Base-by-base conservation (phyloP, 2,329 filamentous ascomycete species). In the Pseudogymnoascus sp. region DNA sequence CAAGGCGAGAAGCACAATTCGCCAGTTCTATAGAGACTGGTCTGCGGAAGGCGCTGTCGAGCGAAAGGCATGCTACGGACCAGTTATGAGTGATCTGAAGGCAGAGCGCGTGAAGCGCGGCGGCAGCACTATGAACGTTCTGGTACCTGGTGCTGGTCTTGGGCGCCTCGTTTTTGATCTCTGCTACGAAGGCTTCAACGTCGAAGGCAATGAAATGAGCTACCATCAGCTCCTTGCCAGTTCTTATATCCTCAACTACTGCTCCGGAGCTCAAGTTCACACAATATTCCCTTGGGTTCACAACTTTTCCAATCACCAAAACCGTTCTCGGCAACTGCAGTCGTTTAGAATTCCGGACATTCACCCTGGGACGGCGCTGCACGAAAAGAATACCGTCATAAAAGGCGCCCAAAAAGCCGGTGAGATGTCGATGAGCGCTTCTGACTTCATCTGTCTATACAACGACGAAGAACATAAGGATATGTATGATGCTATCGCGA, bases 1-100 rank as follows among this genome's bases (percentile, higher is more conserved):
- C 73, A 99, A 97, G 76, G 93, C 93, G 1, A 85, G 92, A 66
- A 96, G 91, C 71, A 97, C 93, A 1, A 82, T 99, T 61, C 87
- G 93, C 10, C 95, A 99, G 72, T 90, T 97, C 74, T 97, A 93
- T 75, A 87, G 95, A 15, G 95, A 99, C 75, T 99, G 96, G 95
- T 91, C 90, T 23, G 82, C 80, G 1, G 92, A 90, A 70, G 95
- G 93, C 0, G 79, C 78, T 2, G 73, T 75, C 0, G 96, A 99
- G 78, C 81, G 95, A 40, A 79, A 84, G n/a, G 85, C 85, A 2
- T 91, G 89, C 71, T 96, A 95, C 72, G 82, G 80, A 0, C 91
- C 90, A 0, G 83, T 97, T 6, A 76, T 96, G 65, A 72, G 75
- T 17, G 87, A 86, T 23, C 79, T 99, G 15, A 77, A 81, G 7